Conservation (phyloP, 176 grass and related monocot species). For the Oryza australiensis region DNA sequence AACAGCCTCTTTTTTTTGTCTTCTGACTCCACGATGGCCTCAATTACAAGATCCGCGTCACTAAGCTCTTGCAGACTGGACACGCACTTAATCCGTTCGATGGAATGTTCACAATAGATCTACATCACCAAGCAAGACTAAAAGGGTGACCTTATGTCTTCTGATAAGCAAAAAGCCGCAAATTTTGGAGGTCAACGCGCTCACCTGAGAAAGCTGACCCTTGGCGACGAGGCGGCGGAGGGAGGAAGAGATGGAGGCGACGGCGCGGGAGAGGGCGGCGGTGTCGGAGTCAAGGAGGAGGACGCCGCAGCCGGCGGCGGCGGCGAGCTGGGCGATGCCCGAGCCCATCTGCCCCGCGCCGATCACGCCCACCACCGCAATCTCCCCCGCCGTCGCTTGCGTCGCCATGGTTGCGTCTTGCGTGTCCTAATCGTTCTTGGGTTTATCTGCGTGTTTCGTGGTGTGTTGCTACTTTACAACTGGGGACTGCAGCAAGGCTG, state of each 20-base stretch:
- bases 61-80: slow-evolving; percentile 61
- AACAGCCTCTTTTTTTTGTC: slow-evolving; percentile 36
- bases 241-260: slow-evolving; percentile 62
- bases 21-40: slow-evolving; percentile 77
- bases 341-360: slow-evolving; percentile 97
- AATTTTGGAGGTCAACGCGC: background rate
- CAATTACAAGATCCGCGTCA: slow-evolving; percentile 72
- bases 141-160: background rate
- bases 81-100: slow-evolving; percentile 67
- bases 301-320: slow-evolving; percentile 57
- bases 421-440: background rate
- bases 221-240: slow-evolving; percentile 68
- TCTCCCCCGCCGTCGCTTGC: slow-evolving; percentile 19
- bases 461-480: background rate
- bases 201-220: slow-evolving; percentile 70
- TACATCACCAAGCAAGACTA: slow-evolving; percentile 21
- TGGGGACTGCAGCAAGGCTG: too few relatives aligned
- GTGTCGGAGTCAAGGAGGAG: slow-evolving; percentile 73
- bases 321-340: slow-evolving; percentile 88
- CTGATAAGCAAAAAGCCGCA: background rate
- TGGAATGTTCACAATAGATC: slow-evolving; percentile 52
- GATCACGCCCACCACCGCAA: slow-evolving; percentile 61
- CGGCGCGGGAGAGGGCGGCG: slow-evolving; percentile 55
- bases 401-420: slow-evolving; percentile 43
- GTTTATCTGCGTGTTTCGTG: background rate